Evolutionary conservation across 2,329 filamentous ascomycete species (phyloP).

Genomic region (Alternaria sp.): DNA sequence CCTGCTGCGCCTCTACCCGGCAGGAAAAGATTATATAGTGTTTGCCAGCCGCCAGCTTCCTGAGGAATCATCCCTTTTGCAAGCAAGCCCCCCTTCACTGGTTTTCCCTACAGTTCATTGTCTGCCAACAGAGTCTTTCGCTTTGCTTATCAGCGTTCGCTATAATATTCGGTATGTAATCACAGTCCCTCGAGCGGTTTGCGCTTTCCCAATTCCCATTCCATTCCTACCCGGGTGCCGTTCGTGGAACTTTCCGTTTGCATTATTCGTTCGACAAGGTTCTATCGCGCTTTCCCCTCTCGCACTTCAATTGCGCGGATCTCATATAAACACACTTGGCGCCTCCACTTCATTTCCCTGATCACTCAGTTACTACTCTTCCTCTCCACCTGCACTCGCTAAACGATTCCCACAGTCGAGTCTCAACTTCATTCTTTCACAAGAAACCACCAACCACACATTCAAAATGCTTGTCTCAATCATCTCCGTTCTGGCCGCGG

Average conservation of each 20-base stretch:
- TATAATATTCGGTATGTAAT: slow-evolving; percentile 10
- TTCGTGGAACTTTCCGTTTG: slow-evolving; percentile 4
- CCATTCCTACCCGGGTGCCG: background rate
- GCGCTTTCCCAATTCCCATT: background rate
- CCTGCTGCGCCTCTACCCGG: slow-evolving; percentile 19
- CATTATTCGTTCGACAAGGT: background rate
- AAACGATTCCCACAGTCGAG: slow-evolving; percentile 13
- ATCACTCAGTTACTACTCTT: slow-evolving; percentile 2
- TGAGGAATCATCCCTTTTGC: background rate
- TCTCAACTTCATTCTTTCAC: slow-evolving; percentile 9
- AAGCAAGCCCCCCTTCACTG: slow-evolving; percentile 2
- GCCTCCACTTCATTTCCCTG: slow-evolving; percentile 4
- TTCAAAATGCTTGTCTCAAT: slow-evolving; percentile 42
- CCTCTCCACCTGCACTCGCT: slow-evolving; percentile 11
- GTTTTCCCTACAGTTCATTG: background rate
- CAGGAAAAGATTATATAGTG: slow-evolving; percentile 19
- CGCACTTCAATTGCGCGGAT: slow-evolving; percentile 1
- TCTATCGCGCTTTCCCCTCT: slow-evolving; percentile 3
- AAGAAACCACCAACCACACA: slow-evolving; percentile 15
- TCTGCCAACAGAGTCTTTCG: background rate
- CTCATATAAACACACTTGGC: slow-evolving; percentile 10
- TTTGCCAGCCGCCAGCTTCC: slow-evolving; percentile 11
- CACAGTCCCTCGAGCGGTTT: background rate
- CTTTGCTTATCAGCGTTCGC: background rate
- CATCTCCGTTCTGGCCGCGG: slow-evolving; percentile 38